Base-by-base conservation (phyloP, 768 basidiomycete species). In the Nevesoporus exiguus region DNA sequence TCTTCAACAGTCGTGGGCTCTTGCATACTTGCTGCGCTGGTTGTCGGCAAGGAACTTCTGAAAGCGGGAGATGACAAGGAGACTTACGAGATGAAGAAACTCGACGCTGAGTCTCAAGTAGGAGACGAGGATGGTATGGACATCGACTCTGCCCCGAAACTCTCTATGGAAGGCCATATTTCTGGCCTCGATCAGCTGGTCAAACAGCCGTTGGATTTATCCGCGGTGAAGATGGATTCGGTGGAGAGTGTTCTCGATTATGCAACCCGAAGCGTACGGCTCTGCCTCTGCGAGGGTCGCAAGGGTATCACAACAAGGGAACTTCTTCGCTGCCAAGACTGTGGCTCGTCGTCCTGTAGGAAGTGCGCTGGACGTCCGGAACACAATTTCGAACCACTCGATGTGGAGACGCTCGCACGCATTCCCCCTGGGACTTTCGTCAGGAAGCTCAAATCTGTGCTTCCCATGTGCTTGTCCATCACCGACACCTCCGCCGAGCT, bases 1-100 rank as follows among this genome's bases (percentile, higher is more conserved):
- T 94, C 93, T 1, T 92, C 94, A 5, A 97, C 95, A 1, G 95
- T 97, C 24, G 94, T 98, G 29, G 95, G 95, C 1, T 81, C 91
- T 3, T 87, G 91, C 58, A 90, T 97, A 58, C 73, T 96, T 51
- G 85, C 88, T 17, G 92, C 93, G 0, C 75, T 98, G 42, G 80
- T 88, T 10, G 71, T 85, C 1, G 83, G 84, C 7, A 78, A 77
- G 66, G 79, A 81, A 45, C 76, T 91, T 31, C 74, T 97, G 30
- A 85, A 85, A 57, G 71, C 73, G 1, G 89, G 90, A 5, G 71
- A 82, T 34, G 86, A 90, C 62, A 74, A 70, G 5, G 74, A 80
- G 56, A 86, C 81, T 3, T 91, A 91, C 62, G 88, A 90, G 63
- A 78, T 75, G 57, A 85, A 84, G 66, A 76, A 79, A 34, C 76